phyloP scores from a whole-genome alignment of 371 early-diverging fungal species.

The Mucor ambiguus region DNA sequence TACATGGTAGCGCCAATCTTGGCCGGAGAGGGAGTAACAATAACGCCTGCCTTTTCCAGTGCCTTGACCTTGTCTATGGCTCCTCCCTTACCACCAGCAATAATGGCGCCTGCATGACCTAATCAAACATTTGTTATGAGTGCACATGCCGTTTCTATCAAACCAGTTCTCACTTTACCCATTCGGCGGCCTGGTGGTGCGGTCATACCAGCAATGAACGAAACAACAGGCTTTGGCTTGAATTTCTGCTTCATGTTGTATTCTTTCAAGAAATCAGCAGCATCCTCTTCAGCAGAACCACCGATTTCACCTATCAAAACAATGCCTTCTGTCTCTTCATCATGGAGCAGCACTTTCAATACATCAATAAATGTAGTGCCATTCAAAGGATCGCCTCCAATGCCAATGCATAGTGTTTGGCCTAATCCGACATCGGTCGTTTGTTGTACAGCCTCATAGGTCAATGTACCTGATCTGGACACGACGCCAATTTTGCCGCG shows the following conservation, averaged over 20 bases:
- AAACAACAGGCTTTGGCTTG: neutral
- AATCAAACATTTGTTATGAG: neutral
- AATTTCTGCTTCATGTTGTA: neutral
- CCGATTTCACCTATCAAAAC: neutral
- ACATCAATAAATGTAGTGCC: neutral
- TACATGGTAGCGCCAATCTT: conserved; percentile 3
- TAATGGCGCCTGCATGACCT: neutral
- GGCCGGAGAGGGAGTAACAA: neutral
- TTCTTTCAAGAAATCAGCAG: neutral
- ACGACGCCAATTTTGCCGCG: neutral
- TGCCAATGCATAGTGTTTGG: neutral
- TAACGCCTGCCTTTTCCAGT: neutral
- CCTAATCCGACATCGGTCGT: neutral
- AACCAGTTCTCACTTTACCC: neutral
- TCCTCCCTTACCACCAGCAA: neutral
- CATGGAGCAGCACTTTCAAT: neutral
- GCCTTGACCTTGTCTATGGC: neutral
- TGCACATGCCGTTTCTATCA: neutral
- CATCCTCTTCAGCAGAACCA: neutral
- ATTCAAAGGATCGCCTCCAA: neutral
- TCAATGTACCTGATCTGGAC: neutral
- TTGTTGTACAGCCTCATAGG: neutral
- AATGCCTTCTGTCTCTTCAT: neutral
- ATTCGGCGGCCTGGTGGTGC: neutral
- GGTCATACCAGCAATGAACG: neutral